These are phyloP conservation scores for Aciculosporium take DNA, from an alignment of 2,329 filamentous ascomycete genomes.

Conservation along the genomic window DNA sequence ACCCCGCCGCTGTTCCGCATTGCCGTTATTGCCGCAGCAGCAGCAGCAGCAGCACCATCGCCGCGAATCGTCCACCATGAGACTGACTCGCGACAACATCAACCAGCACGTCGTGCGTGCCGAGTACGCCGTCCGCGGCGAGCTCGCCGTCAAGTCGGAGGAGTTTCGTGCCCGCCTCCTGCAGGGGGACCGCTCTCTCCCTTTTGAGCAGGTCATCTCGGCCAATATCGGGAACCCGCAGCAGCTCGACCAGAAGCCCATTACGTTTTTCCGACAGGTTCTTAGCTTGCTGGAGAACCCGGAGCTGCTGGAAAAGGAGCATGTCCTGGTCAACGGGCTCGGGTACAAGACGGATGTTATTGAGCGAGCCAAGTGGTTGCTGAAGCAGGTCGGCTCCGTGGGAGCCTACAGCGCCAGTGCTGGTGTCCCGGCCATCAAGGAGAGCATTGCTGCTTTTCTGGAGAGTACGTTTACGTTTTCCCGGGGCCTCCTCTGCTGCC, in stretches of 20 bases:
- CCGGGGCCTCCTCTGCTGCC: no score
- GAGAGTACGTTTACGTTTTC: constrained; percentile 56
- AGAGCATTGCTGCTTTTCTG: constrained; percentile 86
- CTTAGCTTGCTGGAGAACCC: constrained; percentile 89
- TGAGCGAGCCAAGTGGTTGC: constrained; percentile 63
- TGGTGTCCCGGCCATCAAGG: constrained; percentile 71
- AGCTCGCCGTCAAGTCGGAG: constrained; percentile 87
- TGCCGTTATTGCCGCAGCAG: constrained; percentile 10
- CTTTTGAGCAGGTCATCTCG: constrained; percentile 83
- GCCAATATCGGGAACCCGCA: constrained; percentile 99
- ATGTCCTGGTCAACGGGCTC: constrained; percentile 58
- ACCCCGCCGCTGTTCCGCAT: constrained; percentile 3
- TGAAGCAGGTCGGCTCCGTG: constrained; percentile 76
- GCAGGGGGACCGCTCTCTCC: constrained; percentile 45
- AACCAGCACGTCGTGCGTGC: constrained; percentile 78
- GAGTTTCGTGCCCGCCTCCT: constrained; percentile 65
- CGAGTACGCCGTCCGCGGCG: constrained; percentile 92
- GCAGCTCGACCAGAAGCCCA: constrained; percentile 96
- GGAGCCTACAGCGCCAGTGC: constrained; percentile 94
- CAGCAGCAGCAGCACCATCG: constrained; percentile 12
- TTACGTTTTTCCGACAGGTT: constrained; percentile 98
- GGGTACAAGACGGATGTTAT: constrained; percentile 87
- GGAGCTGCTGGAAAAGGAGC: constrained; percentile 63
- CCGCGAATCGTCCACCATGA: constrained; percentile 22
- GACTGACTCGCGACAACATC: constrained; percentile 72